A percentile compares a stretch with the other conserved stretches of the same genome.
phyloP scores from a whole-genome alignment of 495 filamentous ascomycete species.

The Xylaria scruposa region DNA sequence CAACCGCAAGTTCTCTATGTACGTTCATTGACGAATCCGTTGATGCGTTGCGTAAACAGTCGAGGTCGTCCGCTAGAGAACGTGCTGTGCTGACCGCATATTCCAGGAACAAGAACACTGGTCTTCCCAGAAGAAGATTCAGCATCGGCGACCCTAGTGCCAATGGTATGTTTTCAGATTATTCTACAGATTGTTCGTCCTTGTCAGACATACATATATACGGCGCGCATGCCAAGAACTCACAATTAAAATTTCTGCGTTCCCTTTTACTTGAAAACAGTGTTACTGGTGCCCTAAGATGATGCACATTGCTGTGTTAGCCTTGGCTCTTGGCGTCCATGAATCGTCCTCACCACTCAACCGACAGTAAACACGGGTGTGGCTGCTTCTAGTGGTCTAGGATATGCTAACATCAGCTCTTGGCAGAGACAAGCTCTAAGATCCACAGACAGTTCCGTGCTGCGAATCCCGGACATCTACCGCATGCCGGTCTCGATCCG shows the following conservation, averaged over 20 bases:
- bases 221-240: conserved; percentile 32
- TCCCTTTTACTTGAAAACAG: conserved; percentile 17
- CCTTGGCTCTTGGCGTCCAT: conserved; percentile 42
- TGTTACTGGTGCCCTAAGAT: conserved; percentile 23
- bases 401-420: conserved; percentile 34
- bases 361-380: not conserved
- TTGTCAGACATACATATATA: conserved; percentile 25
- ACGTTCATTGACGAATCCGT: conserved; percentile 20
- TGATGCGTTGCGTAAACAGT: not conserved
- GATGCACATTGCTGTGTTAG: conserved; percentile 35
- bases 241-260: conserved; percentile 4
- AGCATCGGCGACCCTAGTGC: conserved; percentile 57
- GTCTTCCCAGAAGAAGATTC: conserved; percentile 59
- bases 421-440: conserved; percentile 73
- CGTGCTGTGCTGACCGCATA: conserved; percentile 10
- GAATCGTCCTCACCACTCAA: not conserved
- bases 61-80: not conserved
- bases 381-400: conserved; percentile 12
- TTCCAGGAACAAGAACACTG: conserved; percentile 59
- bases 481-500: conserved; percentile 88
- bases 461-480: conserved; percentile 85
- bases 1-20: conserved; percentile 62
- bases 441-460: conserved; percentile 85
- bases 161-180: conserved; percentile 49
- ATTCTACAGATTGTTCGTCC: not conserved